phyloP scores from a whole-genome alignment of 306 rosid genomes.

The Ceratonia siliqua region DNA sequence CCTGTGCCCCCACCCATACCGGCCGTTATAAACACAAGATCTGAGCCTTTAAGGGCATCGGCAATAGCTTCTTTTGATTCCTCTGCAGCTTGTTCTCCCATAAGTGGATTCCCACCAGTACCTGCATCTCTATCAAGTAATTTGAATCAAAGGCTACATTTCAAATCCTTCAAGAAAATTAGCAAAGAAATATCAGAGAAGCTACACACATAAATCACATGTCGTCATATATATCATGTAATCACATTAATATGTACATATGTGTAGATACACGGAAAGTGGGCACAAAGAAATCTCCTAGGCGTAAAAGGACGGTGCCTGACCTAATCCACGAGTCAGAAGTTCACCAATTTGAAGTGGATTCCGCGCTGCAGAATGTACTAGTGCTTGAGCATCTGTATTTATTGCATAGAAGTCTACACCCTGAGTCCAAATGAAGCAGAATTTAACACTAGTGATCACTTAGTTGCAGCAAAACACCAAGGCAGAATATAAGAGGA shows the following conservation, averaged over 20 bases:
- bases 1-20: conserved; percentile 99
- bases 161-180: conserved; percentile 9
- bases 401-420: conserved; percentile 96
- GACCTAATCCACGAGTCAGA: conserved; percentile 99
- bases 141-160: conserved; percentile 39
- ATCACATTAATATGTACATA: background rate
- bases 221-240: background rate
- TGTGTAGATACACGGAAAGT: background rate
- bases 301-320: conserved; percentile 31
- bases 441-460: conserved; percentile 39
- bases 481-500: too few species aligned
- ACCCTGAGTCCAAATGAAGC: conserved; percentile 59
- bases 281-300: conserved; percentile 13
- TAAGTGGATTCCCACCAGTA: conserved; percentile 96
- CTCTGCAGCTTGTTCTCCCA: conserved; percentile 99
- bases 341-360: conserved; percentile 97
- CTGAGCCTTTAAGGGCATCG: conserved; percentile 84
- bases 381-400: conserved; percentile 93
- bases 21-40: conserved; percentile 95
- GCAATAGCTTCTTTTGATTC: conserved; percentile 94
- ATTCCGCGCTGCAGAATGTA: conserved; percentile 81
- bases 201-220: background rate
- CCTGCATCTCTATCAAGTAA: conserved; percentile 70
- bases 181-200: background rate
- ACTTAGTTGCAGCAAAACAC: too few species aligned